Percentiles rank a stretch among this genome's conserved stretches.
phyloP scores from a whole-genome alignment of 2,329 filamentous ascomycete genomes.

The Coniosporium tulheliwenetii region DNA sequence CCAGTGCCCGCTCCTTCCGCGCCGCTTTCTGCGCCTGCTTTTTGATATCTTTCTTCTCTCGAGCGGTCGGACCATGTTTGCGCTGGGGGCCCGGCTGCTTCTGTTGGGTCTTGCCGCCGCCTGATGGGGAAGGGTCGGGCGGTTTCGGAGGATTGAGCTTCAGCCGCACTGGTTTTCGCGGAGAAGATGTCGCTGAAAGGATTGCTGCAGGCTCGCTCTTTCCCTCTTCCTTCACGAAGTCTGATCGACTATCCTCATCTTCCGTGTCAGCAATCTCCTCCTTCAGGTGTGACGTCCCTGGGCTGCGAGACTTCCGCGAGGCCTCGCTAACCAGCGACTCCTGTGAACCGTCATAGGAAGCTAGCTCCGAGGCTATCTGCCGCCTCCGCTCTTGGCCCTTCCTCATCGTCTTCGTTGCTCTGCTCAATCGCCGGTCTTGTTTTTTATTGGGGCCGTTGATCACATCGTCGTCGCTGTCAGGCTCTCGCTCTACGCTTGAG shows the following conservation, averaged over 20 bases:
- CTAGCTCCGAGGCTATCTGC: slow-evolving; percentile 14
- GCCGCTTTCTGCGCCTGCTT: slow-evolving; percentile 26
- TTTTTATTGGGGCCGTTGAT: slow-evolving; percentile 36
- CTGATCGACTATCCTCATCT: neutral
- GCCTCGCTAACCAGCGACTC: slow-evolving; percentile 17
- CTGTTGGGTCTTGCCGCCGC: slow-evolving; percentile 14
- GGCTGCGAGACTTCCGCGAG: slow-evolving; percentile 14
- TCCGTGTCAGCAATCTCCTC: neutral
- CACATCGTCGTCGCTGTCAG: slow-evolving; percentile 33
- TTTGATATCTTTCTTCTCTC: slow-evolving; percentile 21
- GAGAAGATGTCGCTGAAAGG: slow-evolving; percentile 3
- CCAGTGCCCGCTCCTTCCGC: slow-evolving; percentile 20
- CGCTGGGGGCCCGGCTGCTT: slow-evolving; percentile 16
- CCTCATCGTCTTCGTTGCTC: slow-evolving; percentile 21
- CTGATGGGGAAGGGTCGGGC: slow-evolving; percentile 6
- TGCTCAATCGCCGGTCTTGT: slow-evolving; percentile 28
- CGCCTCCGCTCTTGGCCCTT: slow-evolving; percentile 10
- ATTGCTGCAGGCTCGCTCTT: neutral
- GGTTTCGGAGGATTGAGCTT: slow-evolving; percentile 19
- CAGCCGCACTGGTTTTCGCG: slow-evolving; percentile 9
- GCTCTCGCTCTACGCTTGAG: slow-evolving; percentile 35
- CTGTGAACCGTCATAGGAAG: slow-evolving; percentile 15
- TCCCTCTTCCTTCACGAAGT: slow-evolving; percentile 2
- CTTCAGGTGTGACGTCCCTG: slow-evolving; percentile 11
- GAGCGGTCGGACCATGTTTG: slow-evolving; percentile 8